phyloP scores from a whole-genome alignment of 352 stramenopile genomes.

The Globisporangium polare region DNA sequence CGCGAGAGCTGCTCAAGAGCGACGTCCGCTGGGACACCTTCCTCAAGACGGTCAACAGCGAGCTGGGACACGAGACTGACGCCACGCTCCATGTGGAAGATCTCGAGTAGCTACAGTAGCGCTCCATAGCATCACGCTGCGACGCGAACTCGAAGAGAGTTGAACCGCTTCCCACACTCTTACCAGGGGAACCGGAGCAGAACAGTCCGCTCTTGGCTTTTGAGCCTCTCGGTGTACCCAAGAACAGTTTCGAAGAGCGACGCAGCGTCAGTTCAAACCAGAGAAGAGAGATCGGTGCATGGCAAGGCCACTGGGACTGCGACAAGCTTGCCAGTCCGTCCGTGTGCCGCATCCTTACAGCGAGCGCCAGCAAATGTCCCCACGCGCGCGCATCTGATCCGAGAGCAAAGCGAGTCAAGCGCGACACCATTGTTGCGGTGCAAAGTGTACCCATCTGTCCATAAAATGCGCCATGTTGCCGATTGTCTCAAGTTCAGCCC shows the following conservation, averaged over 20 bases:
- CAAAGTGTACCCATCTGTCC: constrained; percentile 13
- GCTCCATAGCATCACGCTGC: background rate
- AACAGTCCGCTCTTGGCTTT: background rate
- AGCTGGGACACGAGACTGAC: constrained; percentile 14
- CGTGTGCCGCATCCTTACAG: background rate
- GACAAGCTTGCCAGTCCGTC: background rate
- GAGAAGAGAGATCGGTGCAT: background rate
- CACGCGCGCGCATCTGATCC: background rate
- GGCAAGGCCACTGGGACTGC: background rate
- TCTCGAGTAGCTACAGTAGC: constrained; percentile 16
- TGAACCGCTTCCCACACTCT: background rate
- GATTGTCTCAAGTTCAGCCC: background rate
- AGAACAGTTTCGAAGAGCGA: background rate
- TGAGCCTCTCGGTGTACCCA: background rate
- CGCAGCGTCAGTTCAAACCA: background rate
- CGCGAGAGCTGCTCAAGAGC: constrained; percentile 26
- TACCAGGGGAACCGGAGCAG: background rate
- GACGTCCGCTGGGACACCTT: constrained; percentile 29
- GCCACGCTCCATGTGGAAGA: constrained; percentile 23
- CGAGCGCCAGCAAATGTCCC: background rate
- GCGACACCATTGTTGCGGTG: background rate
- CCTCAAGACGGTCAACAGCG: constrained; percentile 9
- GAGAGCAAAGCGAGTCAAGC: background rate
- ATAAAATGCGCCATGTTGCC: constrained; percentile 4
- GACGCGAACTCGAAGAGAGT: background rate